Percentiles rank a stretch among this genome's conserved stretches.
Conservation (phyloP, 495 filamentous ascomycete genomes). For the Aspergillus leporis region DNA sequence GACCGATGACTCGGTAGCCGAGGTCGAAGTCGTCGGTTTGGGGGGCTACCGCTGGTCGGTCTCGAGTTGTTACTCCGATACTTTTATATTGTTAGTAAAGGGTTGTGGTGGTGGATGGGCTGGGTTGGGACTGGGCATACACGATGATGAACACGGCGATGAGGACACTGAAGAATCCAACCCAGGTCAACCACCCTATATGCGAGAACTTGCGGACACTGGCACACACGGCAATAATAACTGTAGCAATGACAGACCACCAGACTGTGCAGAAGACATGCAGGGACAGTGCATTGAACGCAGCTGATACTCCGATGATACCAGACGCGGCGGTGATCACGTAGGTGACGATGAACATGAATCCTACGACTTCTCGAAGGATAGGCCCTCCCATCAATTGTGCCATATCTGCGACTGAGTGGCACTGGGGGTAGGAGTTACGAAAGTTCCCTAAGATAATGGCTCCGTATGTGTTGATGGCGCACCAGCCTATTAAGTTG, state of each 20-base stretch:
- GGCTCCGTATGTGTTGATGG: slow-evolving; percentile 58
- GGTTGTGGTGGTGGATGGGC: neutral
- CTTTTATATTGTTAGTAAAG: slow-evolving; percentile 19
- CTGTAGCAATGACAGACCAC: slow-evolving; percentile 49
- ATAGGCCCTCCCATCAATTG: slow-evolving; percentile 61
- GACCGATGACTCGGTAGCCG: slow-evolving; percentile 43
- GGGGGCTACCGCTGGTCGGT: slow-evolving; percentile 41
- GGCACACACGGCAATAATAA: slow-evolving; percentile 60
- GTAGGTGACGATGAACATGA: slow-evolving; percentile 48
- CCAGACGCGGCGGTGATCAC: slow-evolving; percentile 49
- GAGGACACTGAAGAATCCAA: slow-evolving; percentile 45
- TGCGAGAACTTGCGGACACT: slow-evolving; percentile 42
- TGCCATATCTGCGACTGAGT: slow-evolving; percentile 67
- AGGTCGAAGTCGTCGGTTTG: slow-evolving; percentile 40
- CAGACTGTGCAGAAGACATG: slow-evolving; percentile 51
- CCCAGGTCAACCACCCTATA: slow-evolving; percentile 49
- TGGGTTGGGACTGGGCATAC: slow-evolving; percentile 23
- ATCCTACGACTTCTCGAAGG: slow-evolving; percentile 42
- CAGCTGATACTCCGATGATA: slow-evolving; percentile 51
- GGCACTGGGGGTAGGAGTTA: slow-evolving; percentile 38
- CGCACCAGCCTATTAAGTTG: slow-evolving; percentile 57
- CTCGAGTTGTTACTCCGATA: slow-evolving; percentile 42
- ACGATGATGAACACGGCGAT: slow-evolving; percentile 52
- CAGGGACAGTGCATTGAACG: slow-evolving; percentile 49
- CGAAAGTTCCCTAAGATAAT: slow-evolving; percentile 42